Base-by-base conservation (phyloP, 2,329 filamentous ascomycete genomes). In the Neofusicoccum laricinum region DNA sequence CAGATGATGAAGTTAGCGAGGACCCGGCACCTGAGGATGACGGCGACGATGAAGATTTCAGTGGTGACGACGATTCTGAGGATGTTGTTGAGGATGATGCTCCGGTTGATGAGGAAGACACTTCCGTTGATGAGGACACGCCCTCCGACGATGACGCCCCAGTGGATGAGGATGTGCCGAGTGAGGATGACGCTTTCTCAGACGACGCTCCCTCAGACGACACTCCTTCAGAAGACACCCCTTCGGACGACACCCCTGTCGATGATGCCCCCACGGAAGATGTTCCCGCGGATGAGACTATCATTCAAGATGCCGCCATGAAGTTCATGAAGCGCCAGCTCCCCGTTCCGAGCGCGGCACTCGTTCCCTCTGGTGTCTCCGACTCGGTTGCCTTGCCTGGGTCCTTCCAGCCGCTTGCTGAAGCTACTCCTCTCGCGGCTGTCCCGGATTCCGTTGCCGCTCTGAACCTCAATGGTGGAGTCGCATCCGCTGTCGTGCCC, bases 401-500 rank as follows among this genome's bases (percentile, higher is more conserved):
- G 3, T 41, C 40, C 14, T 53, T 63, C 32, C 32, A 21, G 7
- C 48, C 46, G 4, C 48, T 53, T 4, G 46, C 25, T 12, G 48
- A 48, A 6, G 17, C 38, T 10, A 63, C 61, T 2, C 61, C 61
- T 38, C 48, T 63, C 19, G 25, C n/a, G 10, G 61, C 10, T 30
- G 48, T 63, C 1, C 61, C 61, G 7, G 21, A 21, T 34, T 63
- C 61, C 12, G 36, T 63, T 7, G 61, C 61, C 8, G 61, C 61
- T 11, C 15, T 63, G 48, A 45, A 36, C 5, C 41, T 38, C 12
- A 12, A 17, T 25, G 61, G 61, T 21, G 11, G 5, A 7, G 21
- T 45, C 3, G 61, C 61, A 12, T 34, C 49, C 15, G 61, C 61
- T 8, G 10, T 17, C 5, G 61, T 63, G 8, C 61, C 61, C 1